Conservation (phyloP, 805 yeast genomes). For the Metschnikowia lochheadii region DNA sequence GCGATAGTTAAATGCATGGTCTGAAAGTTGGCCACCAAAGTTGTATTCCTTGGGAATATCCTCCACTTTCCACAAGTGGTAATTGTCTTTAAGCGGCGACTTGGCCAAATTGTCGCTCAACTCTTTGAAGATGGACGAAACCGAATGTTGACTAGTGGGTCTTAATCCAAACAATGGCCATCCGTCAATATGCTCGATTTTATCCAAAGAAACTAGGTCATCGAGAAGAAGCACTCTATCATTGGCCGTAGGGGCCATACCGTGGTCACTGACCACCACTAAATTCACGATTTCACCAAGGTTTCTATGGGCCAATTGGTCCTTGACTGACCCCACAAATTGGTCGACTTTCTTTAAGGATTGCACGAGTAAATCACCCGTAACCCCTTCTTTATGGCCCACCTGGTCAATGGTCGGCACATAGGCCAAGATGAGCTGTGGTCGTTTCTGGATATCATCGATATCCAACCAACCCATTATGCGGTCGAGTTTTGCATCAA, state of each 20-base stretch:
- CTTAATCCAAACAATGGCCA: constrained; percentile 84
- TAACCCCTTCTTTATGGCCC: constrained; percentile 71
- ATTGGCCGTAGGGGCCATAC: constrained; percentile 84
- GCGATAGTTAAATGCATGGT: constrained; percentile 48
- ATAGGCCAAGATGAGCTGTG: constrained; percentile 72
- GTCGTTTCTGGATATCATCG: constrained; percentile 47
- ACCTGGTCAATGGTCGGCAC: constrained; percentile 79
- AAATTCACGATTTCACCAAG: constrained; percentile 65
- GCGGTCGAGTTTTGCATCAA: constrained; percentile 53
- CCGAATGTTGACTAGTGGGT: constrained; percentile 41
- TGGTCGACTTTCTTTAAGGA: constrained; percentile 64
- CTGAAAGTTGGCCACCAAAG: constrained; percentile 43
- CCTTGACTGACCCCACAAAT: constrained; percentile 48
- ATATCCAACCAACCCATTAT: constrained; percentile 66
- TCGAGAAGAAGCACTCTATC: constrained; percentile 68
- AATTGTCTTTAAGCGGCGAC: constrained; percentile 29
- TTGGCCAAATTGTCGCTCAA: constrained; percentile 29
- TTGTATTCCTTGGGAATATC: constrained; percentile 52
- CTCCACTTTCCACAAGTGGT: constrained; percentile 48
- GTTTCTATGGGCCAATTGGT: constrained; percentile 51
- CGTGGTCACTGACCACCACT: constrained; percentile 83
- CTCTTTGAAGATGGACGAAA: constrained; percentile 45
- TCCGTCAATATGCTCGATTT: constrained; percentile 65
- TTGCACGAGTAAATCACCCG: constrained; percentile 51
- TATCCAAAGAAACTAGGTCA: constrained; percentile 54